Conservation (phyloP, 192 early-diverging fungal genomes). For the Podila verticillata region DNA sequence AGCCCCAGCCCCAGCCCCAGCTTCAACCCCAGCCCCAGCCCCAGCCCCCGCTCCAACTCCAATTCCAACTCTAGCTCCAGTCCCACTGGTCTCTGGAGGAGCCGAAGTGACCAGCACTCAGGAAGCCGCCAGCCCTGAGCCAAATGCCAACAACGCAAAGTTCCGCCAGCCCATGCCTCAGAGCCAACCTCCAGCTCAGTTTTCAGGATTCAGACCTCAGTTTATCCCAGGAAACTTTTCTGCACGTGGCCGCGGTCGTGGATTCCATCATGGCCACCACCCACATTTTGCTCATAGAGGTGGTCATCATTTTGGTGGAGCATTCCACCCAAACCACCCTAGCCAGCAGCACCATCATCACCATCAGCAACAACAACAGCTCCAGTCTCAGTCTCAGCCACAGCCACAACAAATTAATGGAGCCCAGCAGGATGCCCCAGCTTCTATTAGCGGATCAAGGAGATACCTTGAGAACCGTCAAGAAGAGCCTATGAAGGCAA, state of each 20-base stretch:
- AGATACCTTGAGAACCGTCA: slow-evolving; percentile 1
- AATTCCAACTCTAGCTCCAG: not conserved
- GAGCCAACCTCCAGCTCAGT: slow-evolving; percentile 27
- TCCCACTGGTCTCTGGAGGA: no score
- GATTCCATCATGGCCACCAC: slow-evolving; percentile 40
- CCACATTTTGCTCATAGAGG: slow-evolving; percentile 33
- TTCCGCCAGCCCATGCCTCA: slow-evolving; percentile 40
- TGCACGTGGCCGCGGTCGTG: slow-evolving; percentile 45
- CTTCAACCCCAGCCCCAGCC: not conserved
- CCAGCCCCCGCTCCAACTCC: no score
- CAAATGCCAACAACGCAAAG: slow-evolving; percentile 18
- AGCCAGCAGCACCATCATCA: slow-evolving; percentile 19
- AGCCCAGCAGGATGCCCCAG: not conserved
- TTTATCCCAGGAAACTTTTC: slow-evolving; percentile 50
- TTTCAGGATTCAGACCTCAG: slow-evolving; percentile 23
- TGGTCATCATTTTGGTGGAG: slow-evolving; percentile 20
- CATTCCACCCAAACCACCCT: slow-evolving; percentile 16
- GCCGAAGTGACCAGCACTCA: not conserved
- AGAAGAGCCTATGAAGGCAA: not conserved
- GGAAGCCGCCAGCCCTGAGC: not conserved
- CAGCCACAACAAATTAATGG: not conserved
- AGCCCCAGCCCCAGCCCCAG: not conserved
- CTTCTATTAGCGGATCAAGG: slow-evolving; percentile 9
- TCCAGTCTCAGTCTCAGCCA: not conserved
- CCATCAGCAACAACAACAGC: not conserved